Conservation (phyloP, 352 stramenopile species). For the Phytophthora constricta region DNA sequence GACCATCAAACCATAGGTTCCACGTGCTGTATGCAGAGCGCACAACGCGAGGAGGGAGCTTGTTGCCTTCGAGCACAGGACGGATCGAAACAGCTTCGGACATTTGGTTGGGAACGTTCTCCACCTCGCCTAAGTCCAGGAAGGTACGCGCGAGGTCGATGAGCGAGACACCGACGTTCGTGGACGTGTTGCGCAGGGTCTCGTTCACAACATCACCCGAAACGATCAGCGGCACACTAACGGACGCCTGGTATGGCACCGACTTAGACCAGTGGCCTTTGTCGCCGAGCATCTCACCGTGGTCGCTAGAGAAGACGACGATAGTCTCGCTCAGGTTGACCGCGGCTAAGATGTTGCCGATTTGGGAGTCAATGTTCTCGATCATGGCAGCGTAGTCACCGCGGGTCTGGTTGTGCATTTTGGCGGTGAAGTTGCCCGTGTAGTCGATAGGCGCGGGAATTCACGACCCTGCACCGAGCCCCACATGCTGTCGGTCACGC, state of each 20-base stretch:
- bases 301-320: conserved; percentile 42
- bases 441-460: conserved; percentile 38
- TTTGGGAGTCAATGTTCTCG: conserved; percentile 42
- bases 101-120: conserved; percentile 35
- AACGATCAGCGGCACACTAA: conserved; percentile 37
- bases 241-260: conserved; percentile 37
- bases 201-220: conserved; percentile 35
- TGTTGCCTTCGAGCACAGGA: conserved; percentile 26
- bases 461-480: conserved; percentile 30
- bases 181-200: conserved; percentile 28
- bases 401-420: conserved; percentile 39
- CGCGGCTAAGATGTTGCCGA: conserved; percentile 32
- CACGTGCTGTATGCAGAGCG: conserved; percentile 37
- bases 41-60: conserved; percentile 28
- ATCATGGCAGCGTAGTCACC: conserved; percentile 44
- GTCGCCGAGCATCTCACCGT: conserved; percentile 44
- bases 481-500: conserved; percentile 42
- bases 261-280: conserved; percentile 36
- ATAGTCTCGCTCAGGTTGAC: conserved; percentile 44
- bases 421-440: conserved; percentile 35
- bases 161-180: conserved; percentile 37
- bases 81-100: conserved; percentile 38
- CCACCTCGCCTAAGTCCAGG: conserved; percentile 37
- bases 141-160: conserved; percentile 43
- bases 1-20: conserved; percentile 42